Base-by-base conservation (phyloP, 257 asterid species). In the Solanum paucissectum region DNA sequence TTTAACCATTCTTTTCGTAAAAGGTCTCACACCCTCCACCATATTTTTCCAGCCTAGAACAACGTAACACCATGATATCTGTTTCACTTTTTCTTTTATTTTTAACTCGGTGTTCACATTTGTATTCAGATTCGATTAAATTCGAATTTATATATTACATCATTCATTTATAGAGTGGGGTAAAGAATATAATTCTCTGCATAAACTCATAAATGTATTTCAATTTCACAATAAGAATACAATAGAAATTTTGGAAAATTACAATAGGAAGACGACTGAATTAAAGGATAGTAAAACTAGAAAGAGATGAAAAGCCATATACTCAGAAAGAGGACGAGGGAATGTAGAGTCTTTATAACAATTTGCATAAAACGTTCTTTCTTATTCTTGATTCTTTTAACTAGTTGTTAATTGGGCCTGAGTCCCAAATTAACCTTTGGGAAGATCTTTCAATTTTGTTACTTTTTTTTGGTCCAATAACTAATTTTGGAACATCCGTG, bases 31-130 rank as follows among this genome's bases (percentile, higher is more conserved):
- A 21, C 21, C 34, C 83, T 76, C 12, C 84, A 34, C 27, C 29
- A 25, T 79, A 55, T 79, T 37, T 25, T 44, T 79, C 84, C 84
- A 79, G 84, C 64, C 64, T 40, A 79, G 84, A 79, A 42, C 84
- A 79, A 42, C 71, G 71, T n/a, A n/a, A n/a, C 64, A 25, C 14
- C 84, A 77, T 44, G 84, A 79, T 29, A 27, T 44, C 0, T 27
- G 32, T 32, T 74, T 4, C 7, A 8, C 25, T 33, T 72, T 72
- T 25, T 68, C 12, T 58, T 58, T 20, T 21, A 58, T 20, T 27
- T 27, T 27, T 13, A 1, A 13, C 1, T 66, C 20, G 1, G 2
- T 12, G 1, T 66, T 66, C 2, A 12, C 3, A 25, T 66, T 12
- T 66, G 0, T 66, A 66, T 25, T 12, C 1, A 0, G 0, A 66